These are phyloP conservation scores for Fraxinus latifolia DNA, from an alignment of 305 asterid genomes.

Conservation along the genomic window DNA sequence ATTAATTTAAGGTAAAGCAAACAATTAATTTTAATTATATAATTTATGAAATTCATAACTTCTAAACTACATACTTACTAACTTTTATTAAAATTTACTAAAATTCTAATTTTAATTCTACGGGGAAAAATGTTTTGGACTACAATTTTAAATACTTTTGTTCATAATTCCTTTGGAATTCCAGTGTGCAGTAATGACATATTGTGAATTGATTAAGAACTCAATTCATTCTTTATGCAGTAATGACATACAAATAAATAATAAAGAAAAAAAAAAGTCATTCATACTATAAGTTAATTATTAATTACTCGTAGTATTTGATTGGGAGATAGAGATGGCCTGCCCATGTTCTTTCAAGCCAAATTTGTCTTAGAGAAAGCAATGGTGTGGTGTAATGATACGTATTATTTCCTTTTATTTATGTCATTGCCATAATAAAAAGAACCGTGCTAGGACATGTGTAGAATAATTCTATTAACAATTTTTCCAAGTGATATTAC, in stretches of 20 bases:
- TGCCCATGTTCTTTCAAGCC: neutral
- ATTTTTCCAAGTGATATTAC: neutral
- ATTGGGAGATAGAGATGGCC: neutral
- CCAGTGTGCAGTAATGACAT: too few relatives aligned
- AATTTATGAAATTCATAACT: too few relatives aligned
- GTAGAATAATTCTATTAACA: neutral
- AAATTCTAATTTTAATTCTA: too few relatives aligned
- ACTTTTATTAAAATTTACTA: too few relatives aligned
- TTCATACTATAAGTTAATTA: neutral
- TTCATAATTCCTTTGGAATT: too few relatives aligned
- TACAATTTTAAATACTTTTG: too few relatives aligned
- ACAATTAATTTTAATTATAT: too few relatives aligned
- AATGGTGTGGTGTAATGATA: neutral
- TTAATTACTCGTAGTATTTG: neutral
- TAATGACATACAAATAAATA: neutral
- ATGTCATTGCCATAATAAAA: neutral
- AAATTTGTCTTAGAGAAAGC: neutral
- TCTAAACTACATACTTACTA: too few relatives aligned
- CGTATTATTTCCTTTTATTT: neutral
- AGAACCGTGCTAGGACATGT: neutral
- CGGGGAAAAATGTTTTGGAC: too few relatives aligned
- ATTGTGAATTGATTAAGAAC: too few relatives aligned
- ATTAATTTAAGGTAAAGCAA: too few relatives aligned
- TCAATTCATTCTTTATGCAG: neutral
- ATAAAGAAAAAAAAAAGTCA: neutral